Percentiles rank a stretch among this genome's conserved stretches.
Conservation (phyloP, 2,329 filamentous ascomycete species). For the Alternaria arborescens region DNA sequence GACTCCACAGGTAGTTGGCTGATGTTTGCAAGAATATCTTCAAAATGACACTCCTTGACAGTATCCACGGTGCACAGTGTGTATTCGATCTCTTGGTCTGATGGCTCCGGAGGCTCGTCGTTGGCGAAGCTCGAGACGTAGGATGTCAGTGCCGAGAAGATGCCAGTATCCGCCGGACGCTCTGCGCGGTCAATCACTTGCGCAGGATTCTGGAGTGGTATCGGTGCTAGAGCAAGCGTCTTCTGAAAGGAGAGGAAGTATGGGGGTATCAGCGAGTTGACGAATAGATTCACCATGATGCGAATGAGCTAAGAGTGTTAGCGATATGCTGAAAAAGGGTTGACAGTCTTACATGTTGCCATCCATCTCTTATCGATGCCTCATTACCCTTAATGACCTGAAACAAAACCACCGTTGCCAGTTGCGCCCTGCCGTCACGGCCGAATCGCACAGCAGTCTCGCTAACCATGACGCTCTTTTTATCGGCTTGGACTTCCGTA, state of each 20-base stretch:
- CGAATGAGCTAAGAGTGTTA: slow-evolving; percentile 74
- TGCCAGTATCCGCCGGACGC: slow-evolving; percentile 78
- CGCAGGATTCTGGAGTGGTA: slow-evolving; percentile 88
- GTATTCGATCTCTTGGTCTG: slow-evolving; percentile 95
- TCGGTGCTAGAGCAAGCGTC: slow-evolving; percentile 75
- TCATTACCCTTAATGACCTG: slow-evolving; percentile 89
- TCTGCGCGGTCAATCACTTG: slow-evolving; percentile 90
- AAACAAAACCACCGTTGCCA: slow-evolving; percentile 95
- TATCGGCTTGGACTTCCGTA: slow-evolving; percentile 91
- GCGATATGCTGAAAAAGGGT: slow-evolving; percentile 15
- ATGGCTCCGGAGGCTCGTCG: slow-evolving; percentile 96
- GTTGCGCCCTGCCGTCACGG: slow-evolving; percentile 88
- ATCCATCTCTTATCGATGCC: slow-evolving; percentile 75
- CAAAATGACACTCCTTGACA: slow-evolving; percentile 86
- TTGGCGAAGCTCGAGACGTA: slow-evolving; percentile 99
- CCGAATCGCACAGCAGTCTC: slow-evolving; percentile 96
- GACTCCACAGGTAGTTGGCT: slow-evolving; percentile 70
- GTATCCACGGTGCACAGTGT: slow-evolving; percentile 95
- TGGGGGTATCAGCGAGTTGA: slow-evolving; percentile 89
- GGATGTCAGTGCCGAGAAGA: slow-evolving; percentile 93
- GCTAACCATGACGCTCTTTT: slow-evolving; percentile 97
- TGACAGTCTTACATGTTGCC: slow-evolving; percentile 72
- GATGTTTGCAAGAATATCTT: slow-evolving; percentile 83
- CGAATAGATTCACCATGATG: slow-evolving; percentile 94
- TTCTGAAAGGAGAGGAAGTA: slow-evolving; percentile 74